Evolutionary conservation across 441 rosid genomes (phyloP).

Genomic region (Dalechampia spathulata): DNA sequence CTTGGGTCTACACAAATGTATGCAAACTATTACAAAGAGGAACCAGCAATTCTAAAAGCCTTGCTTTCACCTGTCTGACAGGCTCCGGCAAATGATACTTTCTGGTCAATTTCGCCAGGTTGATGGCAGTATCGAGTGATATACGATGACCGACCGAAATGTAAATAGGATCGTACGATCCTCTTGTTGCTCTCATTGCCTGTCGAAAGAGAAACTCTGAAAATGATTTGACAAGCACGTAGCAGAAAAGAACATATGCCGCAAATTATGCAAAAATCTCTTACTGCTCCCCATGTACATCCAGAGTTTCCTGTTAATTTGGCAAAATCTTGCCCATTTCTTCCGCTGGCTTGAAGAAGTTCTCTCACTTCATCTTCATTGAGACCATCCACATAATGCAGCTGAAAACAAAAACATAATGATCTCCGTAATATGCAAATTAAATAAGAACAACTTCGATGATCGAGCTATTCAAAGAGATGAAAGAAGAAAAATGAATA

Average conservation of each 20-base stretch:
- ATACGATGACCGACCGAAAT: conserved; percentile 79
- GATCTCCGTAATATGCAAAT: too few relatives aligned
- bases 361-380: conserved; percentile 47
- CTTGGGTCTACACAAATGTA: too few relatives aligned
- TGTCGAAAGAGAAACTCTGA: conserved; percentile 16
- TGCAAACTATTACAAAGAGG: too few relatives aligned
- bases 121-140: conserved; percentile 66
- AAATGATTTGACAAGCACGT: neutral
- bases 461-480: too few relatives aligned
- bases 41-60: too few relatives aligned
- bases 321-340: conserved; percentile 31
- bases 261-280: conserved; percentile 19
- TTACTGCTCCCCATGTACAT: conserved; percentile 75
- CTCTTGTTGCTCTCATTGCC: conserved; percentile 58
- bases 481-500: too few relatives aligned
- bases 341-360: conserved; percentile 46
- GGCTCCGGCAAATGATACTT: conserved; percentile 88
- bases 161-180: conserved; percentile 56
- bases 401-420: conserved; percentile 42
- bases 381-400: conserved; percentile 89
- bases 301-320: conserved; percentile 71
- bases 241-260: neutral
- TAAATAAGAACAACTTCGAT: too few relatives aligned
- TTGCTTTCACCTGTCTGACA: conserved; percentile 72
- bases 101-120: conserved; percentile 59